These are phyloP conservation scores for Cucurbita ficifolia DNA, from an alignment of 306 rosid genomes.

Conservation along the genomic window DNA sequence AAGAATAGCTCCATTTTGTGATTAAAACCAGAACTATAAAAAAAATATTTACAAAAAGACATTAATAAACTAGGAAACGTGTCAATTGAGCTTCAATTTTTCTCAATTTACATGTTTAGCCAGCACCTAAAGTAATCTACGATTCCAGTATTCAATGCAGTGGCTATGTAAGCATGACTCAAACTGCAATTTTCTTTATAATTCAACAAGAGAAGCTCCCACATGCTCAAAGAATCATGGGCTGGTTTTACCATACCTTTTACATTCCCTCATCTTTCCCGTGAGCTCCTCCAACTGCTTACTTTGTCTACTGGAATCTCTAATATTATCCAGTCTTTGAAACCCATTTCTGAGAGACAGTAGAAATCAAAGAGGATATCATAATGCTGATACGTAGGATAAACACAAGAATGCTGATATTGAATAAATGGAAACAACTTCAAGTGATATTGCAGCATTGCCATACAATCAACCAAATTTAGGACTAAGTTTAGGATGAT, in stretches of 20 bases:
- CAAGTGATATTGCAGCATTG: background rate
- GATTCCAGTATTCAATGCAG: background rate
- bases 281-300: constrained; percentile 94
- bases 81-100: background rate
- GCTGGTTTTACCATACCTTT: constrained; percentile 34
- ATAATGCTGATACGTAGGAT: background rate
- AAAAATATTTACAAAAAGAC: background rate
- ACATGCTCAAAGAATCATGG: background rate
- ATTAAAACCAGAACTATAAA: background rate
- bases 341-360: constrained; percentile 74
- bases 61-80: background rate
- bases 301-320: constrained; percentile 83
- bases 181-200: background rate
- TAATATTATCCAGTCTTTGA: constrained; percentile 90
- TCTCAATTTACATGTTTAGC: background rate
- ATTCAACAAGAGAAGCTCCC: background rate
- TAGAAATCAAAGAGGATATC: background rate
- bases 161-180: background rate
- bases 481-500: background rate
- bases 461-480: background rate
- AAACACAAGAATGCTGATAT: background rate
- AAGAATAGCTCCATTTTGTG: constrained; percentile 1
- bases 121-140: too few relatives aligned
- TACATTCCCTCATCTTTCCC: constrained; percentile 89
- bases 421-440: background rate